Evolutionary conservation across 2,329 filamentous ascomycete species (phyloP).

Genomic region (Xylariaceae sp.): DNA sequence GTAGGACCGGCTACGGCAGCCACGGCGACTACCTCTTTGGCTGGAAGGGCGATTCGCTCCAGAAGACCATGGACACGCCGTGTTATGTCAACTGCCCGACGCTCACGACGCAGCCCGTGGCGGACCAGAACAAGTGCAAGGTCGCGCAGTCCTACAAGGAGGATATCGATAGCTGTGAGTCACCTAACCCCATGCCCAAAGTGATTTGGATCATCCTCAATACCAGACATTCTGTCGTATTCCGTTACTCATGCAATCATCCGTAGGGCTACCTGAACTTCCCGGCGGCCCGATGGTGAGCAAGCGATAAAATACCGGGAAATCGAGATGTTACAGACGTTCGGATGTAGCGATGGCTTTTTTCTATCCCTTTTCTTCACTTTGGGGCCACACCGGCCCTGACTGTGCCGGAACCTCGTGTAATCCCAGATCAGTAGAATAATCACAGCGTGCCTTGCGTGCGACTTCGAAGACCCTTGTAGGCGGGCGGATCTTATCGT

Average conservation of each 20-base stretch:
- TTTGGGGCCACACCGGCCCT: too few relatives aligned
- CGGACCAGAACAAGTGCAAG: conserved; percentile 43
- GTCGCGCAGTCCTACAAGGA: conserved; percentile 39
- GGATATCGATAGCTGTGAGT: conserved; percentile 44
- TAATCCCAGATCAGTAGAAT: too few relatives aligned
- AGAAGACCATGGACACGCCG: conserved; percentile 42
- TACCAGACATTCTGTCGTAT: conserved; percentile 13
- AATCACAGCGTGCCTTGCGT: too few relatives aligned
- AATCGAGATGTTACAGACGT: too few relatives aligned
- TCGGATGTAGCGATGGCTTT: too few relatives aligned
- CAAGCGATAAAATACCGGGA: conserved; percentile 14
- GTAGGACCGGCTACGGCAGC: conserved; percentile 43
- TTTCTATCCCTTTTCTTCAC: too few relatives aligned
- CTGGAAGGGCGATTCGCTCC: conserved; percentile 47
- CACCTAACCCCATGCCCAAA: too few relatives aligned
- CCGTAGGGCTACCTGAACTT: conserved; percentile 32
- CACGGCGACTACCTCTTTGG: conserved; percentile 49
- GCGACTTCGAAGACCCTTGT: too few relatives aligned
- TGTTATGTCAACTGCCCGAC: conserved; percentile 43
- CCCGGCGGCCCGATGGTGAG: conserved; percentile 31
- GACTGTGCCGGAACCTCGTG: too few relatives aligned
- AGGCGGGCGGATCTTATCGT: too few relatives aligned
- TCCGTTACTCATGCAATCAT: conserved; percentile 1
- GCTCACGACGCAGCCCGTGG: conserved; percentile 41
- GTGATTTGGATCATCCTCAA: neutral